Percentiles rank a stretch among this genome's conserved stretches.
These are phyloP conservation scores for Magnaporthiopsis poae DNA, from an alignment of 2,329 filamentous ascomycete species.

Conservation along the genomic window DNA sequence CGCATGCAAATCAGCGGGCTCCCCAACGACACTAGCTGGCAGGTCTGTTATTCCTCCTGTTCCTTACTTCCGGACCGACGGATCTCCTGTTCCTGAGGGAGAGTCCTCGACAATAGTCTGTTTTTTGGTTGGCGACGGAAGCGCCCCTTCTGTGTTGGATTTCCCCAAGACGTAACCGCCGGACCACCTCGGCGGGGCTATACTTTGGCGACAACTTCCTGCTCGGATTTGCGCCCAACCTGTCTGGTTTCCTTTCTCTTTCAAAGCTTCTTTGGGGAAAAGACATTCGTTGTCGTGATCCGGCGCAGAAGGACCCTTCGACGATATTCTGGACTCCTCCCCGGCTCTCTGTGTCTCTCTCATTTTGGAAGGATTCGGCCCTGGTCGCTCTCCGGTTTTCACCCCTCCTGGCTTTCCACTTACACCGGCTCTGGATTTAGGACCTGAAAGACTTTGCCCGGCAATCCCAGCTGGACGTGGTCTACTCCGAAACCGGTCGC, in stretches of 20 bases:
- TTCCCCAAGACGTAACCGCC: background rate
- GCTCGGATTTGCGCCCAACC: background rate
- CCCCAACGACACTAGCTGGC: slow-evolving; percentile 97
- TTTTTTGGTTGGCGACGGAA: background rate
- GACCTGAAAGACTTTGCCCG: slow-evolving; percentile 99
- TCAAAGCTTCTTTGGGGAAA: background rate
- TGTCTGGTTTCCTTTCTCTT: background rate
- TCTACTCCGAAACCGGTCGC: slow-evolving; percentile 91
- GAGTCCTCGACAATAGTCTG: background rate
- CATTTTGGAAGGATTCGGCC: slow-evolving; percentile 20
- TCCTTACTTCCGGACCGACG: slow-evolving; percentile 40
- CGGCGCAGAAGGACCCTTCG: slow-evolving; percentile 4
- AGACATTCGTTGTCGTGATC: background rate
- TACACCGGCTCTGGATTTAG: slow-evolving; percentile 77
- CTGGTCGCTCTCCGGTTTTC: slow-evolving; percentile 15
- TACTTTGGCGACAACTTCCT: background rate
- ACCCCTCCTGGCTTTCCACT: slow-evolving; percentile 54
- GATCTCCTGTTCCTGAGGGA: slow-evolving; percentile 16
- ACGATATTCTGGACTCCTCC: slow-evolving; percentile 15
- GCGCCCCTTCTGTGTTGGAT: background rate
- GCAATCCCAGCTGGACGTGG: slow-evolving; percentile 90
- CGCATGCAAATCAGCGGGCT: slow-evolving; percentile 97
- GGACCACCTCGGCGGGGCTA: background rate
- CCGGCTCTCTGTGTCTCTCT: slow-evolving; percentile 16
- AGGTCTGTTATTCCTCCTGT: slow-evolving; percentile 77